Base-by-base conservation (phyloP, 1,139 yeast genomes). In the Diutina catenulata region DNA sequence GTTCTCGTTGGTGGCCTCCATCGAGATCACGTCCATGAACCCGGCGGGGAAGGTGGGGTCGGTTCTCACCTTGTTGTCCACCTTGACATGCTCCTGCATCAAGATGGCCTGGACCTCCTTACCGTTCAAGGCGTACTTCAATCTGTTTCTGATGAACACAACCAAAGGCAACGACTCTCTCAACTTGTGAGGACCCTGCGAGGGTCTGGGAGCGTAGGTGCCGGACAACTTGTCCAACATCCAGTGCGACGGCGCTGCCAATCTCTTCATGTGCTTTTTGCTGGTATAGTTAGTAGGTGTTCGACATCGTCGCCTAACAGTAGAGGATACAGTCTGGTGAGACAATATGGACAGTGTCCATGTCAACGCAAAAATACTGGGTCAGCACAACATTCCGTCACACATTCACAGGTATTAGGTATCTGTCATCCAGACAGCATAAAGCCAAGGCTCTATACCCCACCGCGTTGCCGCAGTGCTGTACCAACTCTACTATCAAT, bases 201-300 rank as follows among this genome's bases (percentile, higher is more conserved):
- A 86, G 64, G 97, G 95, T 79, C 97, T 88, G 75, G 98, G 98
- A 55, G 98, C 98, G 70, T 91, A 91, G 64, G 87, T 77, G 65
- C 99, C 99, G 68, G 96, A 83, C 76, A 93, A 78, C 77, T 93
- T 93, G 94, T 91, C 98, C 79, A 93, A 83, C 94, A 93, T 84
- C 98, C 98, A 93, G 82, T 93, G 98, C 77, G 88, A 82, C 77
- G 99, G 99, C 67, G 96, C 96, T 67, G 95, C 94, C 70, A 86
- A 79, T 76, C 95, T 83, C 81, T 86, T 86, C 70, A 87, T 77
- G 68, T 87, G 96, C 80, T 87, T 87, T 88, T 86, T 86, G 75
- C 79, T 73, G 51, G 24, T 14, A 26, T 7, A 35, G 66, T 61
- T 59, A 59, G 67, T 62, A n/a, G n/a, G n/a, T n/a, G n/a, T n/a